These are phyloP conservation scores for Nymphaea colorata DNA, from an alignment of 164 flowering plant genomes.

Conservation along the genomic window DNA sequence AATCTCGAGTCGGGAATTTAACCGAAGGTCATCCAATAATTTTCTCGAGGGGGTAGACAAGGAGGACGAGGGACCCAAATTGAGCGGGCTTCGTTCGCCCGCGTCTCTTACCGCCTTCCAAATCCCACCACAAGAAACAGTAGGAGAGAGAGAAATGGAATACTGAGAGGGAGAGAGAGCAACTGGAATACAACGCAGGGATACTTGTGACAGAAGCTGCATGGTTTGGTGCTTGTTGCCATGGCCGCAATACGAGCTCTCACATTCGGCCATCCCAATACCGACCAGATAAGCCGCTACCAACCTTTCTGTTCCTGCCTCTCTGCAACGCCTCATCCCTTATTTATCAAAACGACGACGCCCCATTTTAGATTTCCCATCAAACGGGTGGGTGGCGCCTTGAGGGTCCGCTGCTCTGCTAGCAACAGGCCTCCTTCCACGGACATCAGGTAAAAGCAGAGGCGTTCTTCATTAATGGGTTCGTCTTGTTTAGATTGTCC, in stretches of 20 bases:
- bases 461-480: background rate
- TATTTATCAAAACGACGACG: background rate
- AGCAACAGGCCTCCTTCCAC: background rate
- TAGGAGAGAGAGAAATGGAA: too few species aligned
- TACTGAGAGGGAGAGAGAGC: too few species aligned
- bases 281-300: background rate
- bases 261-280: background rate
- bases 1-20: too few species aligned
- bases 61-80: background rate
- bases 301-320: background rate
- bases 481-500: background rate
- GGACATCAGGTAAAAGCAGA: background rate
- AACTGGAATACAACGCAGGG: too few species aligned
- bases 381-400: background rate
- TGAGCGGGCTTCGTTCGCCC: background rate
- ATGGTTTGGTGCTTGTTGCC: background rate
- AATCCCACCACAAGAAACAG: background rate
- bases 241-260: background rate
- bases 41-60: background rate
- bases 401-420: background rate
- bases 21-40: too few species aligned
- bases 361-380: background rate
- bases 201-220: background rate
- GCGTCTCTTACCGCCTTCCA: background rate
- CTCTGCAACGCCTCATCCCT: background rate